Conservation (phyloP, 140 eudicot genomes). For the Senecio squalidus region DNA sequence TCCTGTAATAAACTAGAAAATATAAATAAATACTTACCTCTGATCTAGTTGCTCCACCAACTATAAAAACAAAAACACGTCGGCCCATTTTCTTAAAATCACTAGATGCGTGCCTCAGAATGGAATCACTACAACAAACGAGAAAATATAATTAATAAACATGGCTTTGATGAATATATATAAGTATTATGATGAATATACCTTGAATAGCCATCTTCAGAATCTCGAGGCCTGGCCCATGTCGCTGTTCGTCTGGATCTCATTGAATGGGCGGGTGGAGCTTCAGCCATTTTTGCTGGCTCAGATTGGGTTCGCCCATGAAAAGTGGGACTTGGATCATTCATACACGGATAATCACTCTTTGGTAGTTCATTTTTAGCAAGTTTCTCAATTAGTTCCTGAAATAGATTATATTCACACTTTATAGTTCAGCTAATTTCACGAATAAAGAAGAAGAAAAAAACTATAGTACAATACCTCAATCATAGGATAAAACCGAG, state of each 20-base stretch:
- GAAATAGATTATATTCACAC: slow-evolving; percentile 22
- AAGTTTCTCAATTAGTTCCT: slow-evolving; percentile 89
- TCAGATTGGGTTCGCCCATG: slow-evolving; percentile 60
- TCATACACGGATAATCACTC: slow-evolving; percentile 86
- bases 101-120: slow-evolving; percentile 87
- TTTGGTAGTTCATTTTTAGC: slow-evolving; percentile 71
- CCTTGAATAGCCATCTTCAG: slow-evolving; percentile 95
- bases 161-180: background rate
- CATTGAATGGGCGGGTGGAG: slow-evolving; percentile 61
- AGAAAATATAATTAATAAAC: too few species aligned
- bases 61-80: slow-evolving; percentile 82
- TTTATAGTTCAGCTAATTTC: slow-evolving; percentile 3
- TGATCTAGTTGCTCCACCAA: slow-evolving; percentile 96
- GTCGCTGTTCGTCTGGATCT: slow-evolving; percentile 73
- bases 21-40: slow-evolving; percentile 75
- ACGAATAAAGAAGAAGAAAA: background rate
- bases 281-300: slow-evolving; percentile 33
- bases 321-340: slow-evolving; percentile 76
- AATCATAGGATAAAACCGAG: slow-evolving; percentile 90
- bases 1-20: background rate
- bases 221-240: slow-evolving; percentile 84
- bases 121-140: slow-evolving; percentile 59
- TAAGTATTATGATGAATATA: slow-evolving; percentile 9
- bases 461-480: slow-evolving; percentile 53
- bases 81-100: slow-evolving; percentile 92